These are phyloP conservation scores for Solanum lycopersicoides DNA, from an alignment of 257 asterid species.

Conservation along the genomic window DNA sequence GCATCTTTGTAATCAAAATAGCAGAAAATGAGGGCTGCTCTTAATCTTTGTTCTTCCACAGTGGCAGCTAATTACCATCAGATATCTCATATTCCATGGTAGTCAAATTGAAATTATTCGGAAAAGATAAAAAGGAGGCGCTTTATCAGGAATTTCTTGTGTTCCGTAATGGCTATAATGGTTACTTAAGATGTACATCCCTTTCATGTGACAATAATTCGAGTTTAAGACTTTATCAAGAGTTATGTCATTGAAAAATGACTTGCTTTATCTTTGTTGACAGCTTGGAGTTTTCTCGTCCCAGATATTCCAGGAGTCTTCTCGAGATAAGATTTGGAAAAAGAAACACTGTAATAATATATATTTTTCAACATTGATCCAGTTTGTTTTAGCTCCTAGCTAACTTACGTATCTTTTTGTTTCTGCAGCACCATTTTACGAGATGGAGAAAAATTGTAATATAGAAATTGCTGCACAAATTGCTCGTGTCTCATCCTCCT, in stretches of 20 bases:
- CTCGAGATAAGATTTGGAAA: conserved; percentile 90
- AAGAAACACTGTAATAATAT: conserved; percentile 60
- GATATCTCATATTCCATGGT: background rate
- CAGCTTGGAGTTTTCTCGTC: conserved; percentile 99
- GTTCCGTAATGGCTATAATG: background rate
- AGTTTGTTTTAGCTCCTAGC: conserved; percentile 4
- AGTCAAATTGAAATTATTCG: background rate
- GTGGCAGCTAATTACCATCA: background rate
- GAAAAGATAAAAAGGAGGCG: background rate
- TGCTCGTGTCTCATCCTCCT: conserved; percentile 57
- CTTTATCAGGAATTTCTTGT: background rate
- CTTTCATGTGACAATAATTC: background rate
- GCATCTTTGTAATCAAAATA: background rate
- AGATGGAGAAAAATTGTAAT: conserved; percentile 97
- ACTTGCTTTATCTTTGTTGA: conserved; percentile 1
- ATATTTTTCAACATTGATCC: background rate
- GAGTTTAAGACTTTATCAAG: background rate
- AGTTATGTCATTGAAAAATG: background rate
- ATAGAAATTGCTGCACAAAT: conserved; percentile 87
- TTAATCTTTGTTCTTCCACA: background rate
- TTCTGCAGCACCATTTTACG: conserved; percentile 76
- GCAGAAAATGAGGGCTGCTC: background rate
- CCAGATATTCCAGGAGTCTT: conserved; percentile 96
- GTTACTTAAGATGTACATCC: background rate
- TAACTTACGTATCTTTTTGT: conserved; percentile 1